These are phyloP conservation scores for Fusarium agapanthi DNA, from an alignment of 2,329 filamentous ascomycete genomes.

Conservation along the genomic window DNA sequence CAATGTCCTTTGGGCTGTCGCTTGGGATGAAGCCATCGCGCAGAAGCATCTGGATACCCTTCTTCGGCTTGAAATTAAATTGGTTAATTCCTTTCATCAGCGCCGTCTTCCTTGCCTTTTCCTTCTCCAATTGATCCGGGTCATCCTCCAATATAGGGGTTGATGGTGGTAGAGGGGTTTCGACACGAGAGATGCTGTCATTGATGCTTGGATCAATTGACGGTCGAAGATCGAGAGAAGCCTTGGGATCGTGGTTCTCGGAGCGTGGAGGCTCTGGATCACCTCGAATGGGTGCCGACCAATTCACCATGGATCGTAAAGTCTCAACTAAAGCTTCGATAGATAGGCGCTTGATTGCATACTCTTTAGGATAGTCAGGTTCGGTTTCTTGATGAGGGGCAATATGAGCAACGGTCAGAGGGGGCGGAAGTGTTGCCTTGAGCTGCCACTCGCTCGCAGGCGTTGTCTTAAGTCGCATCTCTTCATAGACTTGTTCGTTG, in stretches of 20 bases:
- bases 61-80: conserved; percentile 98
- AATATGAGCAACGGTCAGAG: conserved; percentile 82
- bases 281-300: conserved; percentile 74
- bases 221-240: conserved; percentile 55
- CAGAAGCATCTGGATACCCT: conserved; percentile 84
- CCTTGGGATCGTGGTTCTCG: conserved; percentile 48
- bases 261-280: conserved; percentile 55
- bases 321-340: conserved; percentile 90
- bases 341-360: conserved; percentile 88
- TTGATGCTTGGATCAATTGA: conserved; percentile 75
- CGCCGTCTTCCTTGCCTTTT: conserved; percentile 93
- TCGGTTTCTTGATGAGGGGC: conserved; percentile 67
- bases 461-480: conserved; percentile 71
- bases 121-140: conserved; percentile 90
- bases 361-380: conserved; percentile 83
- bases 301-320: conserved; percentile 88
- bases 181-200: conserved; percentile 69
- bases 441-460: conserved; percentile 82
- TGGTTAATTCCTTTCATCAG: conserved; percentile 86
- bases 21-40: conserved; percentile 88
- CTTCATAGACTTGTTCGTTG: conserved; percentile 88
- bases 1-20: conserved; percentile 82
- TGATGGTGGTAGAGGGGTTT: conserved; percentile 66
- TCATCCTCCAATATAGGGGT: conserved; percentile 85
- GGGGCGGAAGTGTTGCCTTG: conserved; percentile 84